Evolutionary conservation across 495 filamentous ascomycete genomes (phyloP).

Genomic region (Penicillium maclennaniae): DNA sequence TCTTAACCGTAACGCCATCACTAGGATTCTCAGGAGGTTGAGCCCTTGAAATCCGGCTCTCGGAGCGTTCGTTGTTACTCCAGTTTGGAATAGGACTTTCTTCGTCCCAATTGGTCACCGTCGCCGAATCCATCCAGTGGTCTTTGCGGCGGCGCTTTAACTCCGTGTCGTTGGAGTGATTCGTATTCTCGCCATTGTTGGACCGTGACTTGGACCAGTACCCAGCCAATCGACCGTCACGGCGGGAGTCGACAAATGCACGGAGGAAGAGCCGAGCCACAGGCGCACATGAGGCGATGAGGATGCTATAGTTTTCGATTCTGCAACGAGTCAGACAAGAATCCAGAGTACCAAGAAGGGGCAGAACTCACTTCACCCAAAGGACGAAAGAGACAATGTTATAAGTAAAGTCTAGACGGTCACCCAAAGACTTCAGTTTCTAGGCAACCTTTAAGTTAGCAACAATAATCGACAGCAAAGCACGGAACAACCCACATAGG

Average conservation of each 20-base stretch:
- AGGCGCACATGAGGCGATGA: conserved; percentile 32
- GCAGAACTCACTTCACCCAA: conserved; percentile 33
- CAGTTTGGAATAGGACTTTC: conserved; percentile 13
- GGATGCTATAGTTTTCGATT: conserved; percentile 38
- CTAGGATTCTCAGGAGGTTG: conserved; percentile 15
- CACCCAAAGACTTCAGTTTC: conserved; percentile 31
- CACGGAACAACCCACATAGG: conserved; percentile 25
- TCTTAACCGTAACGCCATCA: conserved; percentile 28
- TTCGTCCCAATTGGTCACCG: conserved; percentile 17
- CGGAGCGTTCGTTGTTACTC: conserved; percentile 14
- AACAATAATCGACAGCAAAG: not conserved
- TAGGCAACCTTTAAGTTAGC: not conserved
- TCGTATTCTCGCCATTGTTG: conserved; percentile 9
- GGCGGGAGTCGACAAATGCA: conserved; percentile 21
- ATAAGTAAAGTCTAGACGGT: conserved; percentile 31
- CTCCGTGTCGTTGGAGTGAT: conserved; percentile 12
- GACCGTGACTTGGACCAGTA: conserved; percentile 29
- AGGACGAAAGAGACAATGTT: conserved; percentile 36
- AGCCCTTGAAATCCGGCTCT: conserved; percentile 15
- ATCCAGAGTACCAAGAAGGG: not conserved
- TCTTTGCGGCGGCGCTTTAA: conserved; percentile 14
- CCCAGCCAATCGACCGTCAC: conserved; percentile 17
- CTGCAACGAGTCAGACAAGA: conserved; percentile 9
- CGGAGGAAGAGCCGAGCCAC: conserved; percentile 33
- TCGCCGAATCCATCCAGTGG: conserved; percentile 20